These are phyloP conservation scores for Pulveroboletus sp. DNA, from an alignment of 768 basidiomycete species.

Conservation along the genomic window DNA sequence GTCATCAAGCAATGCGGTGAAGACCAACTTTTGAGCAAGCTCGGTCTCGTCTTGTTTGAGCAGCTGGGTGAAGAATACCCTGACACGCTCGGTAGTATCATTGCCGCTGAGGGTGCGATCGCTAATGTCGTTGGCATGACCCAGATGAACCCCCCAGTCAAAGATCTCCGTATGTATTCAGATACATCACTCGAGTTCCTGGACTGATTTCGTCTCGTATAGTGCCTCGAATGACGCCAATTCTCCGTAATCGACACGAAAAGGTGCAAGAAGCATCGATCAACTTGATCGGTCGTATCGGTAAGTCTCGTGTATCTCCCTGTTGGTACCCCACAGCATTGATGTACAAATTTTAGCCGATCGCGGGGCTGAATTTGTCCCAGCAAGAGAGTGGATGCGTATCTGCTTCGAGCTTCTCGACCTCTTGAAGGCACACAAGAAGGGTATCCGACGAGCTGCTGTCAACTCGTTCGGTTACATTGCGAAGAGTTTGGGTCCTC, in stretches of 20 bases:
- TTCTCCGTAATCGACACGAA: constrained; percentile 96
- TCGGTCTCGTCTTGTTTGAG: constrained; percentile 95
- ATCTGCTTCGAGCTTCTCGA: constrained; percentile 98
- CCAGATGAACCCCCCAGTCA: constrained; percentile 99
- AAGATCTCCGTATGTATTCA: constrained; percentile 83
- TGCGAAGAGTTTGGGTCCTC: constrained; percentile 97
- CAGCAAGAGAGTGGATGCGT: constrained; percentile 99
- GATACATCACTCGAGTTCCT: background rate
- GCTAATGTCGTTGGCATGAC: constrained; percentile 99
- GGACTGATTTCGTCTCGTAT: constrained; percentile 8
- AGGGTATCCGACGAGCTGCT: constrained; percentile 95
- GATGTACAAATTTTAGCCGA: constrained; percentile 52
- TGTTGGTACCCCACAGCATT: background rate
- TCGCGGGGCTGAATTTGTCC: constrained; percentile 98
- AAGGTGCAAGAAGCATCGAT: constrained; percentile 99
- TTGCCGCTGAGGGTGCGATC: constrained; percentile 97
- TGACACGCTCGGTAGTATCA: constrained; percentile 98
- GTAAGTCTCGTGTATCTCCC: constrained; percentile 27
- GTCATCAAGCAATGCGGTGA: constrained; percentile 99
- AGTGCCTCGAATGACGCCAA: constrained; percentile 99
- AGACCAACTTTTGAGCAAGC: constrained; percentile 90
- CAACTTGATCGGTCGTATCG: constrained; percentile 97
- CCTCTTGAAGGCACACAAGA: constrained; percentile 97
- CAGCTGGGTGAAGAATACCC: constrained; percentile 99
- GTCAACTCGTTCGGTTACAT: constrained; percentile 99